A percentile compares a stretch with the other conserved stretches of the same genome.
Conservation (phyloP, 2,329 filamentous ascomycete genomes). For the Alternaria alternata region DNA sequence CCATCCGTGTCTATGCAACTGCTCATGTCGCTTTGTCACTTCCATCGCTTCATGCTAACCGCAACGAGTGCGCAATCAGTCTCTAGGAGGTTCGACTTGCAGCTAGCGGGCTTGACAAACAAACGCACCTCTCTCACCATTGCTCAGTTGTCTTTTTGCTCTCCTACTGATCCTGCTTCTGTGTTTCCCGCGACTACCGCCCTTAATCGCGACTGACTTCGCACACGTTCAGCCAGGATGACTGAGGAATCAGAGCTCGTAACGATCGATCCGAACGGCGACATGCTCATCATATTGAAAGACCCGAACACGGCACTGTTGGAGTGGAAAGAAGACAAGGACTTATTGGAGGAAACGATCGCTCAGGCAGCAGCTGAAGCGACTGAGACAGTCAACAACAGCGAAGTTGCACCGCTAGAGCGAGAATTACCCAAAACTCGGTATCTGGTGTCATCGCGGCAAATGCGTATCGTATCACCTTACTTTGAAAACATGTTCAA, state of each 20-base stretch:
- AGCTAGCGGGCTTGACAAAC: background rate
- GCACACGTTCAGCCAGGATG: background rate
- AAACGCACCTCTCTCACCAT: background rate
- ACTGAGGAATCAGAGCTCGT: background rate
- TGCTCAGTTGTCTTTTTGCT: background rate
- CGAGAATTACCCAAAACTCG: too few relatives aligned
- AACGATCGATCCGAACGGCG: background rate
- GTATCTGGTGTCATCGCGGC: background rate
- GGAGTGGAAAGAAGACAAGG: background rate
- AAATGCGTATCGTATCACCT: background rate
- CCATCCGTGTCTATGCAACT: background rate
- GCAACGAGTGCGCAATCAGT: background rate
- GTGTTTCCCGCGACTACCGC: too few relatives aligned
- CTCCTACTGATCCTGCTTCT: too few relatives aligned
- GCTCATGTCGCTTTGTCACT: background rate
- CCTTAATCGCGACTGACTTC: too few relatives aligned
- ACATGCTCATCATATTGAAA: background rate
- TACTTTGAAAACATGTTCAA: conserved; percentile 4
- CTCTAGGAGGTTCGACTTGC: background rate
- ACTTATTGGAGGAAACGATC: background rate
- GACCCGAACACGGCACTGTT: background rate
- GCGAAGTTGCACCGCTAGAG: too few relatives aligned
- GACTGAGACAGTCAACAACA: too few relatives aligned
- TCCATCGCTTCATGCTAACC: background rate
- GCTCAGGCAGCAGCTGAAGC: too few relatives aligned